These are phyloP conservation scores for Melastoma candidum DNA, from an alignment of 441 rosid species.

Conservation along the genomic window DNA sequence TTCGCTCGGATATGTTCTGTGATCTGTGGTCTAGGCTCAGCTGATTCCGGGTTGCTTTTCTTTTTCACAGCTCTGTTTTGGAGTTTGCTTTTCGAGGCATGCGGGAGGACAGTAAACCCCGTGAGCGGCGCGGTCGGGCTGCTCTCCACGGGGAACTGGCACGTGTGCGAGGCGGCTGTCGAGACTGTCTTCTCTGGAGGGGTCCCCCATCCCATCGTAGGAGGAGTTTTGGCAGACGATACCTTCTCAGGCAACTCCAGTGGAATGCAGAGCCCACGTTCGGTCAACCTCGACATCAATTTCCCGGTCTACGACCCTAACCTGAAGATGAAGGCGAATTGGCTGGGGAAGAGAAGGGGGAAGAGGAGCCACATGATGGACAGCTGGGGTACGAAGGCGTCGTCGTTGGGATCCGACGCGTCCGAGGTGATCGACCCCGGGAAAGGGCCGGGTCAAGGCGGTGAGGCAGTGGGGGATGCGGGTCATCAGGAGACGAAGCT, in stretches of 20 bases:
- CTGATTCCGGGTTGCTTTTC: background rate
- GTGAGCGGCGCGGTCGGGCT: conserved; percentile 42
- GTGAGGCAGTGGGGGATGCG: background rate
- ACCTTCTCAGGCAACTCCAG: background rate
- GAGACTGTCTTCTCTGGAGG: conserved; percentile 37
- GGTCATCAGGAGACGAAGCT: conserved; percentile 29
- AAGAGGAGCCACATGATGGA: conserved; percentile 15
- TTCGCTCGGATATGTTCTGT: background rate
- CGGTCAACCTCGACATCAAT: conserved; percentile 9
- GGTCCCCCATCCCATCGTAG: conserved; percentile 22
- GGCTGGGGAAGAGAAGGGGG: conserved; percentile 17
- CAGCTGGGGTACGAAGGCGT: conserved; percentile 20
- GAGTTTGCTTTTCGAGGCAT: conserved; percentile 40
- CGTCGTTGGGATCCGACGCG: conserved; percentile 23
- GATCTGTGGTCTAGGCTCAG: too few relatives aligned
- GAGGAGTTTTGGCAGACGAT: conserved; percentile 11
- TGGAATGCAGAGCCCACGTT: background rate
- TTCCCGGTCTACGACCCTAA: conserved; percentile 20
- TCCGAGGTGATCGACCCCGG: conserved; percentile 13
- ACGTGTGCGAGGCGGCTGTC: conserved; percentile 37
- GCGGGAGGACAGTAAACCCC: conserved; percentile 44
- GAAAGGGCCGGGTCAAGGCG: background rate
- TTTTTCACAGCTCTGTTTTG: conserved; percentile 29
- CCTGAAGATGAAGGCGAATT: conserved; percentile 15
- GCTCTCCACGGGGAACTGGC: conserved; percentile 41